Percentiles rank a stretch among this genome's conserved stretches.
Evolutionary conservation across 345 rosid species (phyloP).

Genomic region (Salix viminalis): DNA sequence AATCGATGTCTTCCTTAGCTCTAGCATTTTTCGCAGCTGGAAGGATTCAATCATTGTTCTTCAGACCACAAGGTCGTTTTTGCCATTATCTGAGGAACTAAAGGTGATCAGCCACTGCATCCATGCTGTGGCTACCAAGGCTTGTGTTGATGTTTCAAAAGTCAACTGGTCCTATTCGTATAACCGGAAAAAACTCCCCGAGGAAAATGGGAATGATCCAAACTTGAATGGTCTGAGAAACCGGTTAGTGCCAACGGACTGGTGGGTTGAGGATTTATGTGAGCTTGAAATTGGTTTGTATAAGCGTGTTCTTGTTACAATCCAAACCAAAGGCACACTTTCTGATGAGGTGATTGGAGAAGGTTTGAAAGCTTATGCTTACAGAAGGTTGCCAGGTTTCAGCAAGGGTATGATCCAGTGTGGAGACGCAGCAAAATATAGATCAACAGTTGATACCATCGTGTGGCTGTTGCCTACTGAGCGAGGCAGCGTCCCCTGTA

Average conservation of each 20-base stretch:
- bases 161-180: constrained; percentile 86
- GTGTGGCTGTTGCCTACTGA: constrained; percentile 59
- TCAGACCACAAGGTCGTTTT: constrained; percentile 51
- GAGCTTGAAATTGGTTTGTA: constrained; percentile 69
- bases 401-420: constrained; percentile 54
- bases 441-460: constrained; percentile 49
- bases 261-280: constrained; percentile 94
- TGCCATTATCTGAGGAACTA: constrained; percentile 65
- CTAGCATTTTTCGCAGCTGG: constrained; percentile 80
- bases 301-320: constrained; percentile 48
- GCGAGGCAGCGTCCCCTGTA: constrained; percentile 66
- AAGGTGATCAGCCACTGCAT: constrained; percentile 52
- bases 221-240: constrained; percentile 32
- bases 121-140: constrained; percentile 63
- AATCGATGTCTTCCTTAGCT: constrained; percentile 70
- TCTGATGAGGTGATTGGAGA: constrained; percentile 69
- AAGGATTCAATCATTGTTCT: constrained; percentile 83
- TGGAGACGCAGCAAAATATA: constrained; percentile 49
- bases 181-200: constrained; percentile 61
- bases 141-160: constrained; percentile 53
- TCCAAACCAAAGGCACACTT: constrained; percentile 42
- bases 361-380: constrained; percentile 78
- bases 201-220: constrained; percentile 47
- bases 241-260: constrained; percentile 64
- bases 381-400: constrained; percentile 61